These are phyloP conservation scores for Malus hybrid DNA, from an alignment of 331 rosid genomes.

Conservation along the genomic window DNA sequence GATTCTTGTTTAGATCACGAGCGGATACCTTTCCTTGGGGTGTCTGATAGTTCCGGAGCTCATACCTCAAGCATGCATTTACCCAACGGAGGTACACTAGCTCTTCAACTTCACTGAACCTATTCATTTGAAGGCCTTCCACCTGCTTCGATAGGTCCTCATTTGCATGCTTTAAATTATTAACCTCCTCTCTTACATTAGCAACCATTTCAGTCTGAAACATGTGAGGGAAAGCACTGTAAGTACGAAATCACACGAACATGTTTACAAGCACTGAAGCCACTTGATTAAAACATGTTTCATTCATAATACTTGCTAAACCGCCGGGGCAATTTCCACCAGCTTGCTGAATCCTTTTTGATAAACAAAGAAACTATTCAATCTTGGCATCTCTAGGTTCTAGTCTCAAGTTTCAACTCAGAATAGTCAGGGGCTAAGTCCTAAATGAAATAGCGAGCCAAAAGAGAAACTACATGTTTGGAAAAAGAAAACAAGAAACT, in stretches of 20 bases:
- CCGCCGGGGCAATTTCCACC: background rate
- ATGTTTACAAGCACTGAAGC: too few species aligned
- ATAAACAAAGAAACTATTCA: background rate
- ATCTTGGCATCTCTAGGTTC: background rate
- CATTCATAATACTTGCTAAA: constrained; percentile 1
- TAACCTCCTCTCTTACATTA: constrained; percentile 53
- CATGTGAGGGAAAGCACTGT: background rate
- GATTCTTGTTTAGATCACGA: constrained; percentile 73
- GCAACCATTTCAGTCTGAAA: constrained; percentile 77
- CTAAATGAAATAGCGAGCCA: background rate
- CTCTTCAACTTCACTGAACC: constrained; percentile 94
- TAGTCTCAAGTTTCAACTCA: background rate
- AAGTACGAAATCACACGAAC: background rate
- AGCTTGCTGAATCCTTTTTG: background rate
- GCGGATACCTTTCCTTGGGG: constrained; percentile 81
- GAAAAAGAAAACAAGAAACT: background rate
- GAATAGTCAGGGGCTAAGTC: background rate
- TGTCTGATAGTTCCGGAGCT: constrained; percentile 66
- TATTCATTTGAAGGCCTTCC: constrained; percentile 91
- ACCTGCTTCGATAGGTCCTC: constrained; percentile 84
- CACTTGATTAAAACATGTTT: background rate
- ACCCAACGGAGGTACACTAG: constrained; percentile 97
- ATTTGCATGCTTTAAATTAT: constrained; percentile 62
- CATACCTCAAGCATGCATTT: constrained; percentile 85
- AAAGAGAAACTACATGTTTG: background rate